These are phyloP conservation scores for Colletotrichum lindemuthianum DNA, from an alignment of 2,329 filamentous ascomycete genomes.

Conservation along the genomic window DNA sequence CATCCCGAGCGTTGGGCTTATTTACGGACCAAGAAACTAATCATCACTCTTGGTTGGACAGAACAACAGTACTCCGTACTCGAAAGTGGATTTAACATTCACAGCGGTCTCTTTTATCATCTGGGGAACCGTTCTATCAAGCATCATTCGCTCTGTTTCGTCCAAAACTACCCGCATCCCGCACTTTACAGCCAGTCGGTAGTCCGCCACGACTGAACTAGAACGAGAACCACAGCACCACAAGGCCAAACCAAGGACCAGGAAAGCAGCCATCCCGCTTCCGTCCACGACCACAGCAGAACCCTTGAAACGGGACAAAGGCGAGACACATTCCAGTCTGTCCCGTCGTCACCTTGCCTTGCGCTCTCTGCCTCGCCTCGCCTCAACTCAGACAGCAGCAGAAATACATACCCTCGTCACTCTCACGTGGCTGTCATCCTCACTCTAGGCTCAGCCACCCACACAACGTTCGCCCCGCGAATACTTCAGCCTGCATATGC, in stretches of 20 bases:
- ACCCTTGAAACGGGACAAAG: constrained; percentile 17
- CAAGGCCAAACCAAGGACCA: background rate
- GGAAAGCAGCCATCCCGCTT: background rate
- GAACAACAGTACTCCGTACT: constrained; percentile 41
- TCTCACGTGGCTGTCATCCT: constrained; percentile 58
- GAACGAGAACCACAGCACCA: constrained; percentile 4
- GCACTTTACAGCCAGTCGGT: constrained; percentile 39
- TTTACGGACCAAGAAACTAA: constrained; percentile 51
- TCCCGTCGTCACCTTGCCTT: constrained; percentile 19
- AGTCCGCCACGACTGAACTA: constrained; percentile 36
- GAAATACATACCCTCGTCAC: constrained; percentile 34
- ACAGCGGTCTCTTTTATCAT: constrained; percentile 42
- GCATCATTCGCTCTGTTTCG: constrained; percentile 46
- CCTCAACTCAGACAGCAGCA: constrained; percentile 17
- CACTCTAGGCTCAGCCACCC: constrained; percentile 49
- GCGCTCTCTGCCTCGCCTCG: background rate
- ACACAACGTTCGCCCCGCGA: constrained; percentile 48
- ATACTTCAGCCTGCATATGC: constrained; percentile 69
- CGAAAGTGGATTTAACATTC: constrained; percentile 39
- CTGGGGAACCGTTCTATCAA: constrained; percentile 41
- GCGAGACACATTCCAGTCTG: background rate
- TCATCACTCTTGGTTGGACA: constrained; percentile 51
- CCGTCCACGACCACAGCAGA: constrained; percentile 1
- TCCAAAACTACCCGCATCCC: constrained; percentile 45
- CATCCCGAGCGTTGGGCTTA: constrained; percentile 48